These are phyloP conservation scores for Wickerhamomyces sydowiorum DNA, from an alignment of 805 yeast genomes.

Conservation along the genomic window DNA sequence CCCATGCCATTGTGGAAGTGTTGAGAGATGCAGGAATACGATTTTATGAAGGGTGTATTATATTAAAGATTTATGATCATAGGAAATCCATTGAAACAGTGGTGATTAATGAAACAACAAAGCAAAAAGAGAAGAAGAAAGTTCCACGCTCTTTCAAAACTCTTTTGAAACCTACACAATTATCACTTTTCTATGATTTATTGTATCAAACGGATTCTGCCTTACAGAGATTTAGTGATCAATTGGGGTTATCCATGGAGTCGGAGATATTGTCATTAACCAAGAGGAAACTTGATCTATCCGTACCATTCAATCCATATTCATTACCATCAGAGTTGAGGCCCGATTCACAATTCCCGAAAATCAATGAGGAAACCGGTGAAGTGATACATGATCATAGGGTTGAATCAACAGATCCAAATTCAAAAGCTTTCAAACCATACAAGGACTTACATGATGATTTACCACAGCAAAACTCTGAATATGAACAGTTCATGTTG, in stretches of 20 bases:
- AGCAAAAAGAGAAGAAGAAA: slow-evolving; percentile 8
- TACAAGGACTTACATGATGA: slow-evolving; percentile 59
- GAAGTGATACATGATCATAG: slow-evolving; percentile 32
- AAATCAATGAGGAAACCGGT: slow-evolving; percentile 26
- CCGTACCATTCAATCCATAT: slow-evolving; percentile 71
- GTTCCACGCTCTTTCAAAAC: slow-evolving; percentile 71
- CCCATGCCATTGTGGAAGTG: slow-evolving; percentile 85
- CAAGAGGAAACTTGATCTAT: slow-evolving; percentile 67
- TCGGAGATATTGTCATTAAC: slow-evolving; percentile 80
- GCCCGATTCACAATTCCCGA: slow-evolving; percentile 45
- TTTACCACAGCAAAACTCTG: slow-evolving; percentile 68
- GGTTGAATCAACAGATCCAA: slow-evolving; percentile 29
- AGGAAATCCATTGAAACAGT: slow-evolving; percentile 34
- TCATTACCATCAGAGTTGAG: slow-evolving; percentile 33
- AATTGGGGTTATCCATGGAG: slow-evolving; percentile 75
- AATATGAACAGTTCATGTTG: slow-evolving; percentile 88
- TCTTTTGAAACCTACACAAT: slow-evolving; percentile 71
- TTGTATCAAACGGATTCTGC: slow-evolving; percentile 79
- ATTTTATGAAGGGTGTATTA: slow-evolving; percentile 86
- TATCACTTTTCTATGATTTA: slow-evolving; percentile 80
- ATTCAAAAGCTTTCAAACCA: slow-evolving; percentile 35
- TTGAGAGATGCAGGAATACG: slow-evolving; percentile 80
- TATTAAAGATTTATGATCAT: slow-evolving; percentile 84
- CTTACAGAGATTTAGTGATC: slow-evolving; percentile 63
- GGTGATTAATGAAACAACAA: slow-evolving; percentile 5